phyloP scores from a whole-genome alignment of 179 eudicot species.

The Carnegiea gigantea region DNA sequence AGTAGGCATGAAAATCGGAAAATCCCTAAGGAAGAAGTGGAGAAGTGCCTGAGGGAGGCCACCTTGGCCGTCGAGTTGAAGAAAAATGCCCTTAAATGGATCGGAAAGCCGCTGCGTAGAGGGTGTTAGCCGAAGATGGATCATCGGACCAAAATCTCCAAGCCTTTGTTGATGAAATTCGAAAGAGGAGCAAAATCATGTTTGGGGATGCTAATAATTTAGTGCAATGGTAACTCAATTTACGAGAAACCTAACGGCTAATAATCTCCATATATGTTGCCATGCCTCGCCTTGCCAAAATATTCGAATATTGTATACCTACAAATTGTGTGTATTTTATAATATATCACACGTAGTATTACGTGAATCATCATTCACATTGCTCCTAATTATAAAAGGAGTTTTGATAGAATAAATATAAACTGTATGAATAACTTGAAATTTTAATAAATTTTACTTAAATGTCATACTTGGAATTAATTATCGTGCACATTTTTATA shows the following conservation, averaged over 20 bases:
- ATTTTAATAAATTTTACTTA: no score
- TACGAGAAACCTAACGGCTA: conserved; percentile 1
- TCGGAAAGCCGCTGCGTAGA: conserved; percentile 54
- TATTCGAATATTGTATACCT: no score
- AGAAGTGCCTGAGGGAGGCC: conserved; percentile 47
- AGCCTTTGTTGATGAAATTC: conserved; percentile 50
- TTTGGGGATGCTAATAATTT: conserved; percentile 7
- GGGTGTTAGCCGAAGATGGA: conserved; percentile 57
- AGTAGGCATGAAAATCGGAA: conserved; percentile 49
- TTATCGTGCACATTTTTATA: no score
- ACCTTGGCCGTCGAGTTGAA: conserved; percentile 50
- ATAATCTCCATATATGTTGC: background rate
- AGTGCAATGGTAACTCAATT: background rate
- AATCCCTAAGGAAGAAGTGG: conserved; percentile 52
- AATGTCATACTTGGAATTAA: no score
- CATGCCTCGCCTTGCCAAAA: no score
- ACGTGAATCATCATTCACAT: no score
- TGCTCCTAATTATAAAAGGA: no score
- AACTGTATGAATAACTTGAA: no score
- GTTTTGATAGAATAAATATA: no score
- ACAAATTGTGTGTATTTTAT: no score
- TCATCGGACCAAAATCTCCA: conserved; percentile 51
- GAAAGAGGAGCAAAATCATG: conserved; percentile 11
- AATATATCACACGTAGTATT: no score
- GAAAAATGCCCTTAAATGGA: conserved; percentile 48